These are phyloP conservation scores for Zalaria sp. DNA, from an alignment of 2,329 filamentous ascomycete species.

Conservation along the genomic window DNA sequence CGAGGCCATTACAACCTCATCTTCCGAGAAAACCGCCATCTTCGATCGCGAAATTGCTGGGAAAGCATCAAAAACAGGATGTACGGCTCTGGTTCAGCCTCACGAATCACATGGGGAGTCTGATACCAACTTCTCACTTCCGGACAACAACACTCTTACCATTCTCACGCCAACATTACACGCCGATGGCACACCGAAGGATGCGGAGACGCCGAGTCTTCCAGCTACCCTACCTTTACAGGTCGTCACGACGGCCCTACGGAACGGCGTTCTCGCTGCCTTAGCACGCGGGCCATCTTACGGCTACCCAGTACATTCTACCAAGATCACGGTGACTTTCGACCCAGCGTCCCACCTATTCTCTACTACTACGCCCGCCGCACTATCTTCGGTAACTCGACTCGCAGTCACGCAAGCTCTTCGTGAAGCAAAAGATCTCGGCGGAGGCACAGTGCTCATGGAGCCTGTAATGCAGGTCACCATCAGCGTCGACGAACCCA, in stretches of 20 bases:
- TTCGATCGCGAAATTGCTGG: conserved; percentile 73
- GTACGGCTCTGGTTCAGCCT: conserved; percentile 54
- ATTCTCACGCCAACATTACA: conserved; percentile 39
- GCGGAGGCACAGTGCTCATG: conserved; percentile 50
- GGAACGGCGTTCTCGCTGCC: conserved; percentile 71
- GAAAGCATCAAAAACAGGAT: conserved; percentile 63
- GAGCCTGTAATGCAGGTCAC: conserved; percentile 88
- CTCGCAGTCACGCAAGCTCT: conserved; percentile 58
- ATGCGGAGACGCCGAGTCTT: conserved; percentile 33
- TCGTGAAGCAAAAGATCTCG: conserved; percentile 40
- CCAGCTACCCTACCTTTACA: conserved; percentile 38
- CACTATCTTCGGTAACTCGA: conserved; percentile 51
- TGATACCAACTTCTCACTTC: conserved; percentile 21
- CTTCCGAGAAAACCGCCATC: conserved; percentile 42
- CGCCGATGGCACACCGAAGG: conserved; percentile 23
- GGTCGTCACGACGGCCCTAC: conserved; percentile 40
- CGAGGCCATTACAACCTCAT: conserved; percentile 54
- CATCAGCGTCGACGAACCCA: conserved; percentile 72
- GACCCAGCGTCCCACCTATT: conserved; percentile 52
- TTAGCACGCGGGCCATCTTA: conserved; percentile 73
- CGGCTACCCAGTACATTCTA: conserved; percentile 65
- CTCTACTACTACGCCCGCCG: conserved; percentile 52
- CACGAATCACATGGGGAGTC: conserved; percentile 15
- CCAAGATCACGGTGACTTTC: conserved; percentile 55
- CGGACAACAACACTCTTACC: conserved; percentile 58